Evolutionary conservation across 108 stramenopile genomes (phyloP), one percentile per base, ranked within the genome.

Genomic region (Skeletonema menzelii): DNA sequence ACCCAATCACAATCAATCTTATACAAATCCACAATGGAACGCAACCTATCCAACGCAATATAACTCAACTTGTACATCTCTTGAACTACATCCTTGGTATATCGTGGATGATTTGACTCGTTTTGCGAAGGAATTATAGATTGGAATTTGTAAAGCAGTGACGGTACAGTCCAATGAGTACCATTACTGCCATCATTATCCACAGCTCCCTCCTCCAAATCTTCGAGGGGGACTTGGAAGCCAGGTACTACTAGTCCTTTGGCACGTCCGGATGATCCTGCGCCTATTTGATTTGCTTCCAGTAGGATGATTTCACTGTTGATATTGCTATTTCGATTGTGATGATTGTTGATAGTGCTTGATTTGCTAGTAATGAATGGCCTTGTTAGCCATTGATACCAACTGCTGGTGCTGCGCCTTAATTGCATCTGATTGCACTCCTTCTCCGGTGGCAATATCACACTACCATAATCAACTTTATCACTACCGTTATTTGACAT

Each of bases 1-100:
- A 65, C 35, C 76, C 76, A 77, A 66, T 64, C 76, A 57, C 76
- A 77, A 66, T 77, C 76, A 57, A 77, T 77, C 24, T 69, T 59
- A 59, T 77, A 77, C 63, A 17, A 46, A 2, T 70, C 24, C 4
- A 77, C 76, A 49, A 77, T 59, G 17, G 59, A 53, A 6, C 69
- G 37, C 26, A 77, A 49, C 27, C 76, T 32, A 63, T 77, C 69
- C 46, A 70, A 65, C 22, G 64, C 76, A 30, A 35, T 64, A 59
- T 53, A 65, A 24, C 69, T 70, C 32, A 63, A 31, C 49, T 70
- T 69, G 38, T 77, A 70, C 69, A 77, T 20, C 44, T 53, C 42
- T 3, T 17, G 6, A 26, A 65, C 69, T 2, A 65, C 58, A 2
- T 13, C 34, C 31, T 59, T 70, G 17, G 69, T 46, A 66, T 70